These are phyloP conservation scores for Kwoniella mangroviensis DNA, from an alignment of 768 basidiomycete species.

Conservation along the genomic window DNA sequence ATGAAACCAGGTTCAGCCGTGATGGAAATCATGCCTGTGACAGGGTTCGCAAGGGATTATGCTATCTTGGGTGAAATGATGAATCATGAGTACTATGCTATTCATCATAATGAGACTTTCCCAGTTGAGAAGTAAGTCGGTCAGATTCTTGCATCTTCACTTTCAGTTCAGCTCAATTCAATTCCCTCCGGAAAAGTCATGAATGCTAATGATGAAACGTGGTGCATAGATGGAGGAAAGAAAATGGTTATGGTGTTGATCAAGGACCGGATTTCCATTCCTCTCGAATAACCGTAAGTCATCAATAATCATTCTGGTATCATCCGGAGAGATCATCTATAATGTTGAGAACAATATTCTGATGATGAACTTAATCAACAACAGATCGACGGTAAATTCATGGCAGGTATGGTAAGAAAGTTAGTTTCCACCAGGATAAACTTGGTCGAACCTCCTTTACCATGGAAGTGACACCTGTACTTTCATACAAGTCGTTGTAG, in stretches of 20 bases:
- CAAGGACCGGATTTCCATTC: conserved; percentile 31
- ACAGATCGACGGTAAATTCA: conserved; percentile 27
- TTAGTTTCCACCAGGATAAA: conserved; percentile 13
- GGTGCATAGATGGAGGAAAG: conserved; percentile 21
- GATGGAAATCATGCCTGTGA: conserved; percentile 34
- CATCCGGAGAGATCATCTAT: too few relatives aligned
- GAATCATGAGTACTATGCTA: conserved; percentile 32
- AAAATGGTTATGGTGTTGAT: conserved; percentile 21
- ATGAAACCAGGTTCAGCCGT: conserved; percentile 32
- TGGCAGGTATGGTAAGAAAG: conserved; percentile 23
- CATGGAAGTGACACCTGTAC: background rate
- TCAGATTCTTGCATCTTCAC: background rate
- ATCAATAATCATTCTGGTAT: too few relatives aligned
- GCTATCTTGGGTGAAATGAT: conserved; percentile 28
- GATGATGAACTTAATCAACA: background rate
- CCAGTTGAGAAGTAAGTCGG: conserved; percentile 23
- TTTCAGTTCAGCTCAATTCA: background rate
- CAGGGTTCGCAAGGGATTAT: conserved; percentile 35
- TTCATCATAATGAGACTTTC: conserved; percentile 32
- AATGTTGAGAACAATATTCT: background rate
- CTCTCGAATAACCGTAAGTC: conserved; percentile 20
- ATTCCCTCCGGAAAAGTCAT: background rate
- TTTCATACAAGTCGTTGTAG: too few relatives aligned
- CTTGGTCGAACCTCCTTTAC: conserved; percentile 24
- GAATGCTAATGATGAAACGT: background rate